Evolutionary conservation across 306 rosid genomes (phyloP), one percentile per base, ranked within the genome.

Genomic region (Ammopiptanthus mongolicus): DNA sequence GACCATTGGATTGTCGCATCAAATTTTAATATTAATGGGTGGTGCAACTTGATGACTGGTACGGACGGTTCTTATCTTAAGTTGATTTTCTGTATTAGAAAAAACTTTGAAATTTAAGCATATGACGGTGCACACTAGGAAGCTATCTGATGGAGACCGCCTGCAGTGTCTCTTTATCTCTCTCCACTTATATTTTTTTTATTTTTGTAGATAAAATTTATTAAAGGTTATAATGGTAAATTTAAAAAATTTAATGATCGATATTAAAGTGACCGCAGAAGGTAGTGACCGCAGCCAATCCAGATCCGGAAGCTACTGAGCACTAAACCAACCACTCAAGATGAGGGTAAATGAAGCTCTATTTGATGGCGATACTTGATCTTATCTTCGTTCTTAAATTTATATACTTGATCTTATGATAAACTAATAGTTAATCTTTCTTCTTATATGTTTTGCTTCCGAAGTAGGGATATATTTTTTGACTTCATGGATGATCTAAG

Each of bases 91-190:
- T 36, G 3, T 34, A n/a, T 5, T 39, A 65, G 22, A n/a, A 39
- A 44, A 23, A 55, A 77, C 57, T 76, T 69, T 77, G 1, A 46
- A 67, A 14, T 29, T 28, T 44, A 77, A 77, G 75, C 57, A 67
- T 46, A 29, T 13, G 39, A 66, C 41, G n/a, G n/a, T n/a, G n/a
- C n/a, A n/a, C n/a, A n/a, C n/a, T n/a, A n/a, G n/a, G n/a, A n/a
- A n/a, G n/a, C n/a, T n/a, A n/a, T n/a, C n/a, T n/a, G n/a, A n/a
- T n/a, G n/a, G n/a, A n/a, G n/a, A n/a, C n/a, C n/a, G n/a, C n/a
- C n/a, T n/a, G n/a, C n/a, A n/a, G n/a, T n/a, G n/a, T n/a, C n/a
- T n/a, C n/a, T n/a, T n/a, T n/a, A n/a, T n/a, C n/a, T n/a, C n/a
- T n/a, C n/a, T n/a, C n/a, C n/a, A n/a, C n/a, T n/a, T n/a, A n/a